Evolutionary conservation across 129 eudicot species (phyloP).

Genomic region (Helichrysum umbraculigerum): DNA sequence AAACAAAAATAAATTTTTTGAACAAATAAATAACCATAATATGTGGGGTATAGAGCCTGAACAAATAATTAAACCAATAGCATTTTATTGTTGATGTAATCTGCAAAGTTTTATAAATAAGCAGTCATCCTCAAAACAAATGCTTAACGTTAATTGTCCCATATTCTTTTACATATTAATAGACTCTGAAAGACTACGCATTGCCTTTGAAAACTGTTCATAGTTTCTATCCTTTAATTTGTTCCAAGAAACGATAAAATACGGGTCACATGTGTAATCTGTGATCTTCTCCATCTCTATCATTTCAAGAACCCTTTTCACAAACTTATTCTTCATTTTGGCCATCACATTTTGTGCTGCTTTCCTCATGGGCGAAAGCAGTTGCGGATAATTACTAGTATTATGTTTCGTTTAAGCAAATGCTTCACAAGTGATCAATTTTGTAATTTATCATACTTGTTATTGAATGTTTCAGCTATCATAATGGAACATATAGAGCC

Average conservation of each 20-base stretch:
- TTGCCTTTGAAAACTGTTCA: not conserved
- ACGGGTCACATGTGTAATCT: not conserved
- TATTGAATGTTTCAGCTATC: too few relatives aligned
- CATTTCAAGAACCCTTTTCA: not conserved
- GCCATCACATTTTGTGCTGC: not conserved
- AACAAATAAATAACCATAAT: too few relatives aligned
- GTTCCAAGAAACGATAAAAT: not conserved
- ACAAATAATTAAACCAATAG: too few relatives aligned
- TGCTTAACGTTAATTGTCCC: constrained; percentile 8
- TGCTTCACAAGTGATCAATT: too few relatives aligned
- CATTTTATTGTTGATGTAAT: too few relatives aligned
- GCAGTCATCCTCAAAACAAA: constrained; percentile 30
- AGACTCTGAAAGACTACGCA: not conserved
- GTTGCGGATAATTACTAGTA: not conserved
- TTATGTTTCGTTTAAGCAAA: too few relatives aligned
- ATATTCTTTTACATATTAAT: constrained; percentile 6
- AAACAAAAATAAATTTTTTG: too few relatives aligned
- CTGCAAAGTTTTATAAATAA: not conserved
- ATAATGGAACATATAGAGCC: too few relatives aligned
- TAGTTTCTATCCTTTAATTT: not conserved
- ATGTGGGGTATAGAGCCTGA: too few relatives aligned
- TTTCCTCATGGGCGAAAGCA: not conserved
- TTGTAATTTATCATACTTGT: too few relatives aligned
- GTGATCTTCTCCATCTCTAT: not conserved
- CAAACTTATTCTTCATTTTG: not conserved